These are phyloP conservation scores for Ganoderma sp. DNA, from an alignment of 1,284 basidiomycete species.

Conservation along the genomic window DNA sequence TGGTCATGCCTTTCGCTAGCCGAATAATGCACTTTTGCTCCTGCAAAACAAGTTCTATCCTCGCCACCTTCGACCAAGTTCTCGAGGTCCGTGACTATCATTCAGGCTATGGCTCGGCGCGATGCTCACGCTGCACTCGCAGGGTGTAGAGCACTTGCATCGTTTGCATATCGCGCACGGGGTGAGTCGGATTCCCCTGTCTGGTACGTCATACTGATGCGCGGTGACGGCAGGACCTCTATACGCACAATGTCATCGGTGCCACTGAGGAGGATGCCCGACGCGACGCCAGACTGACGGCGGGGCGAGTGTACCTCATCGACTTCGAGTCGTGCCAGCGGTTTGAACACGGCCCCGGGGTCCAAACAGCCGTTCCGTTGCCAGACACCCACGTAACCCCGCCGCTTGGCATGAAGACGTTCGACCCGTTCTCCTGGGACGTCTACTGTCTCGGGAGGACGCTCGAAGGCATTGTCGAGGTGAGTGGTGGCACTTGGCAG, in stretches of 20 bases:
- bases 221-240: neutral
- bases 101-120: neutral
- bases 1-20: neutral
- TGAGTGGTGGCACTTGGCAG: neutral
- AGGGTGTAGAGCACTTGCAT: conserved; percentile 2
- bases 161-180: neutral
- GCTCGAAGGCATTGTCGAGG: neutral
- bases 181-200: neutral
- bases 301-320: neutral
- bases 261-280: neutral
- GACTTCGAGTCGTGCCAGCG: neutral
- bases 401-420: neutral
- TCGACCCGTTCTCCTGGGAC: conserved; percentile 4
- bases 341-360: neutral
- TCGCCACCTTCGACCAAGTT: neutral
- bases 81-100: neutral
- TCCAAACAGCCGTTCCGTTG: too few species aligned
- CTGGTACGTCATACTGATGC: neutral
- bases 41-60: neutral
- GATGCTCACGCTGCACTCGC: neutral
- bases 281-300: neutral
- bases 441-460: conserved; percentile 1
- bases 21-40: neutral
- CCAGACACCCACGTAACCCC: too few species aligned
- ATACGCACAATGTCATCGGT: neutral